Conservation (phyloP, 176 grass and related monocot species). For the Eleusine indica region DNA sequence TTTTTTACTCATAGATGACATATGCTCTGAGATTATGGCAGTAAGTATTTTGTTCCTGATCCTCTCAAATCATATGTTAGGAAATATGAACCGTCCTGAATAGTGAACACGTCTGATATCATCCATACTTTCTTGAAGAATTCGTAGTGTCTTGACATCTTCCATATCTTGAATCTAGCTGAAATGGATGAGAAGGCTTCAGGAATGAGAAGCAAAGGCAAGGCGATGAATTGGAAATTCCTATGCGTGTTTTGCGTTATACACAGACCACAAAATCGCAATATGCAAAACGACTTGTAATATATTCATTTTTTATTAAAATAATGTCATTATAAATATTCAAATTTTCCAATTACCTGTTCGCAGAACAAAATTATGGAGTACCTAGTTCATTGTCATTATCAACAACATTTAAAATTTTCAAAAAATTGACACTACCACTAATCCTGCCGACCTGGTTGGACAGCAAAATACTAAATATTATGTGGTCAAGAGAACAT, state of each 20-base stretch:
- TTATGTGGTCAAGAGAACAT: background rate
- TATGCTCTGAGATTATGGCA: background rate
- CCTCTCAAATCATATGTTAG: constrained; percentile 8
- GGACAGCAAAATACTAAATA: background rate
- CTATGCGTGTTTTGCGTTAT: background rate
- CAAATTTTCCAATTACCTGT: background rate
- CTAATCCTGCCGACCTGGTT: background rate
- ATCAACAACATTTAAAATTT: background rate
- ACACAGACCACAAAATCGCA: background rate
- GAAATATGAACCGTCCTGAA: background rate
- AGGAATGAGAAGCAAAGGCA: background rate
- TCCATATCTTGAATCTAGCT: background rate
- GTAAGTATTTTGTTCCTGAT: background rate
- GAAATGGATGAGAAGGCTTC: background rate
- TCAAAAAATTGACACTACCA: background rate
- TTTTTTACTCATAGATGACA: background rate
- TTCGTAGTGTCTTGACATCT: background rate
- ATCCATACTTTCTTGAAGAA: background rate
- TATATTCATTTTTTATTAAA: background rate
- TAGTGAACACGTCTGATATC: background rate
- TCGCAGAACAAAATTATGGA: background rate
- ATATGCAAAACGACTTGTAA: background rate
- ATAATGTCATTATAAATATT: background rate
- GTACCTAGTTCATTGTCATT: background rate
- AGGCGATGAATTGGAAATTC: background rate